Base-by-base conservation (phyloP, 2,329 filamentous ascomycete species). In the Penicillium frequentans region DNA sequence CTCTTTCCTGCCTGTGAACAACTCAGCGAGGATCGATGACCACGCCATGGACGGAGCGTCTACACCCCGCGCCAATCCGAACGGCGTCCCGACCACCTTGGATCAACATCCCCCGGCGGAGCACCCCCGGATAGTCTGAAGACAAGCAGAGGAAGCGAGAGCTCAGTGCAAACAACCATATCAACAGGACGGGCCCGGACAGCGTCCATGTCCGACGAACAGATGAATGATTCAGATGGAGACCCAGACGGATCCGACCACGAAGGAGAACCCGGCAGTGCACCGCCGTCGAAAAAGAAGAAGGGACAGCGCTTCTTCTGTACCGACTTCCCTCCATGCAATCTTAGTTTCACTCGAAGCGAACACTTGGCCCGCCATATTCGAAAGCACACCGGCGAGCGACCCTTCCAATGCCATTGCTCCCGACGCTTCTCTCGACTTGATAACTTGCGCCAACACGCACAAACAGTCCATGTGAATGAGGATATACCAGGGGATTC, bases 231-330 rank as follows among this genome's bases (percentile, higher is more conserved):
- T 19, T 89, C 89, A 11, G 90, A 91, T 55, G 87, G 83, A 51
- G 89, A 90, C 24, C 82, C 84, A 19, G 81, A 73, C 24, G 82
- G 73, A 31, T 90, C 89, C 13, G 90, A 91, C 59, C 84, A 84
- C 49, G 88, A 78, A 37, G 86, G 83, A 64, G 81, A 87, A 23
- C 83, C 83, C 55, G 85, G 82, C 11, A 86, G 89, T 48, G 86
- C 43, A n/a, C 85, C 88, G 60, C 89, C 90, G 9, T 87, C 84
- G 52, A 96, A 96, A 78, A 98, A 97, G 84, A 97, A 96, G 79
- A 96, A 96, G 75, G 91, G 92, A 0, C 92, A 97, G 73, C 86
- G 91, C 46, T 99, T 99, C 75, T 97, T 93, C 75, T 99, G 95
- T 77, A 96, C 90, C 4, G 92, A 96, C 31, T 98, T 91, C 67